phyloP scores from a whole-genome alignment of 2,329 filamentous ascomycete species.

The Talaromyces verruculosus region DNA sequence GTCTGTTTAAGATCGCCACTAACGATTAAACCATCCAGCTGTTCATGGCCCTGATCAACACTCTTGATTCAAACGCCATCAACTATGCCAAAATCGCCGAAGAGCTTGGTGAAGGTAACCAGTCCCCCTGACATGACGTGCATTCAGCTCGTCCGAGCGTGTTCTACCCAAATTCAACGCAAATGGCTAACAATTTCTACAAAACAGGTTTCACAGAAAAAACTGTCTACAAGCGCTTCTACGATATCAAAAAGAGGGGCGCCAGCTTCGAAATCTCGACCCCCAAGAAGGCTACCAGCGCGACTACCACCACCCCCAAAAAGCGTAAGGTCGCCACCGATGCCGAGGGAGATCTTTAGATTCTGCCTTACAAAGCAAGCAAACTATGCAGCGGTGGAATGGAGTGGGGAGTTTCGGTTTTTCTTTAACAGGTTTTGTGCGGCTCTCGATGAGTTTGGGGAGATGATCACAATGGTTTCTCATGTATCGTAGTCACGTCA shows the following conservation, averaged over 20 bases:
- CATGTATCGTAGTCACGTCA: background rate
- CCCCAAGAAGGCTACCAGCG: background rate
- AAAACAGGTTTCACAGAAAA: background rate
- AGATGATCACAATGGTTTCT: background rate
- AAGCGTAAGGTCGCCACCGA: constrained; percentile 2
- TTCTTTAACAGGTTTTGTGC: background rate
- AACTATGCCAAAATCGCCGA: constrained; percentile 7
- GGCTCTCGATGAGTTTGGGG: background rate
- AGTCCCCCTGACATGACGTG: background rate
- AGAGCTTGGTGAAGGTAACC: constrained; percentile 10
- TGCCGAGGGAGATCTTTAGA: background rate
- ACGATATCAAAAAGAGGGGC: background rate
- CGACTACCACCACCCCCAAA: background rate
- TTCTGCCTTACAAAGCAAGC: background rate
- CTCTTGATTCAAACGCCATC: background rate
- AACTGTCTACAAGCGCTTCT: background rate
- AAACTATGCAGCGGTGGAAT: background rate
- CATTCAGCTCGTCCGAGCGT: background rate
- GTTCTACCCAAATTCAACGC: background rate
- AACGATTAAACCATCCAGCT: background rate
- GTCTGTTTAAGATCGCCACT: background rate
- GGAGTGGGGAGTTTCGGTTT: background rate
- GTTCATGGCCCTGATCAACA: background rate
- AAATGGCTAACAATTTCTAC: background rate
- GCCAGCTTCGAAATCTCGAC: background rate